Evolutionary conservation across 257 asterid genomes (phyloP), one percentile per base, ranked within the genome.

Genomic region (Lavandula angustifolia): DNA sequence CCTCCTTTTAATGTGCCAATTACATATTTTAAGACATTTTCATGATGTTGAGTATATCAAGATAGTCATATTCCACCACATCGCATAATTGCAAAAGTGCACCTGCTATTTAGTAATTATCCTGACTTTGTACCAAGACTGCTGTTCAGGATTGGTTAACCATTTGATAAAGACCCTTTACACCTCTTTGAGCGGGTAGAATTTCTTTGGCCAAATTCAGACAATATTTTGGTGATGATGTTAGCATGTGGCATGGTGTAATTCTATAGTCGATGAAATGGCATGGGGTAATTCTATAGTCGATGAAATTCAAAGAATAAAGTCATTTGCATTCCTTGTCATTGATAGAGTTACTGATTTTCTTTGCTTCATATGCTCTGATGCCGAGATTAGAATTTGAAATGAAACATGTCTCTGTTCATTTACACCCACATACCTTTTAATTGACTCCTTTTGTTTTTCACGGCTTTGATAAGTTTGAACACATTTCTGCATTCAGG

Each of bases 401-500:
- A 42, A 52, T 55, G 59, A 56, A 54, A 59, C 27, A 47, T 37
- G 17, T 57, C 2, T 6, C 31, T 50, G 57, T 38, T 64, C 35
- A 40, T 67, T 9, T 54, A 29, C 68, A 18, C 55, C 37, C 47
- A 1, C 27, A 34, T 50, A 54, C 43, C 53, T 38, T 38, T 22
- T 22, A 56, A 22, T 22, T 49, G 31, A 2, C 18, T 18, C 7
- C 14, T 46, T n/a, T 38, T 37, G 16, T 61, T 35, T 37, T 46
- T 50, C 44, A 42, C 7, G 59, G 3, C 35, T 35, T 12, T 64
- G 62, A 74, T 54, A 14, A 31, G 29, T 35, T 74, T 51, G 16
- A 32, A 57, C 50, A 12, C 3, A 29, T 44, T 65, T 35, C 37
- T 71, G 33, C 35, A 54, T 69, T 67, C 79, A 66, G 82, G 76